Base-by-base conservation (phyloP, 805 yeast species). In the Wickerhamiella nectarea region DNA sequence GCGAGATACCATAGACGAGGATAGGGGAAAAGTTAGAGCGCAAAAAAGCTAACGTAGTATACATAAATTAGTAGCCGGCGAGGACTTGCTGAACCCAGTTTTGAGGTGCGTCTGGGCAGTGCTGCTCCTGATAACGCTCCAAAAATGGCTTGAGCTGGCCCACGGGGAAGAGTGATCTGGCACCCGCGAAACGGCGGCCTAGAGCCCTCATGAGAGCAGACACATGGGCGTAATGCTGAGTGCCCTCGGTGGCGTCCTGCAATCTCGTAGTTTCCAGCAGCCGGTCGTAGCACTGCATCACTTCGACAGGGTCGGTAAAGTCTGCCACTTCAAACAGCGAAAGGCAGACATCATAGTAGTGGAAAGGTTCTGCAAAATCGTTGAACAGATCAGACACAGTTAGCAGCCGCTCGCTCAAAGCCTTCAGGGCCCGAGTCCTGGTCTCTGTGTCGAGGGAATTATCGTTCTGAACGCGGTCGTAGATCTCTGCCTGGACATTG, bases 331-430 rank as follows among this genome's bases (percentile, higher is more conserved):
- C 81, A 67, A 81, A 83, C 12, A 86, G 77, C 34, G 75, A 62
- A 47, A 87, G 67, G 48, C 94, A 80, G 41, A 89, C 68, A 52
- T 83, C 94, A 60, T 78, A 77, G 57, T 87, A 89, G 6, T 89
- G 89, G 48, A 87, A 65, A 19, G 94, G 94, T 53, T 81, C 87
- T 10, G 94, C 84, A 61, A 71, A 89, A 50, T 75, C 79, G 63
- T 91, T 89, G 67, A 77, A 89, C 43, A 91, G 65, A 46, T 81
- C 91, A 54, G 81, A 78, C 25, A 86, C 75, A 3, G 79, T 71
- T 53, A 80, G 64, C 26, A 91, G 74, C 56, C 72, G 71, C 33
- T 70, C 74, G 56, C 82, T 74, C 45, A 91, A 69, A 35, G 71
- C 68, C 11, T 62, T 64, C 4, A 70, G 57, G 9, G 82, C 72